Evolutionary conservation across 768 basidiomycete species (phyloP), one percentile per base, ranked within the genome.

Genomic region (Russula virescens): DNA sequence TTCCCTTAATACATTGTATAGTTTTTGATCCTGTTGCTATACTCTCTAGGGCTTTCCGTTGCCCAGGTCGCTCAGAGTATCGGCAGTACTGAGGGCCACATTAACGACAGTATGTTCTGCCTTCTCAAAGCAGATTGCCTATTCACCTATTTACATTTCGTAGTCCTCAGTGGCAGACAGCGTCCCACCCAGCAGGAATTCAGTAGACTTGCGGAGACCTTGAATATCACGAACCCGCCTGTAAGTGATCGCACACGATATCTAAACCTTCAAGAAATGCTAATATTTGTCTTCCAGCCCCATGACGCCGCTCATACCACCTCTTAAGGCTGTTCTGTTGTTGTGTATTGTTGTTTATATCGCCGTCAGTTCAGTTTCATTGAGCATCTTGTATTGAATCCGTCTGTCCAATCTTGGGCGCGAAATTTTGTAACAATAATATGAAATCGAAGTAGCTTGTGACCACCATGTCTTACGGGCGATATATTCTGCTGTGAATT

Each of bases 141-240:
- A 7, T 18, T 35, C 5, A 38, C 45, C 9, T 28, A 2, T 10
- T 48, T 42, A 51, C 21, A 0, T 23, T 11, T 47, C 23, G 23
- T 38, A 87, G 86, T 87, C 66, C 77, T 81, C 71, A 75, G 76
- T 13, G 83, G 79, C 8, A 66, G 21, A 0, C 42, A 16, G 5
- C 78, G 68, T 61, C 79, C 86, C 16, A 81, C 80, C 10, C 63
- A 72, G 9, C 61, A 67, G 0, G 86, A 87, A 66, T 86, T 84
- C 72, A 70, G 74, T 40, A 70, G 70, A 26, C 74, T 88, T 61
- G 80, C 82, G 0, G 10, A 13, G 0, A 78, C 69, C 3, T 74
- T 87, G 23, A 73, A 69, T 19, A 77, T 86, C 67, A 67, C 71
- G 26, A 63, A 50, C 35, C 3, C 26, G 2, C 42, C 69, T 10